These are phyloP conservation scores for Oryza australiensis DNA, from an alignment of 176 grass and related monocot genomes.

Conservation along the genomic window DNA sequence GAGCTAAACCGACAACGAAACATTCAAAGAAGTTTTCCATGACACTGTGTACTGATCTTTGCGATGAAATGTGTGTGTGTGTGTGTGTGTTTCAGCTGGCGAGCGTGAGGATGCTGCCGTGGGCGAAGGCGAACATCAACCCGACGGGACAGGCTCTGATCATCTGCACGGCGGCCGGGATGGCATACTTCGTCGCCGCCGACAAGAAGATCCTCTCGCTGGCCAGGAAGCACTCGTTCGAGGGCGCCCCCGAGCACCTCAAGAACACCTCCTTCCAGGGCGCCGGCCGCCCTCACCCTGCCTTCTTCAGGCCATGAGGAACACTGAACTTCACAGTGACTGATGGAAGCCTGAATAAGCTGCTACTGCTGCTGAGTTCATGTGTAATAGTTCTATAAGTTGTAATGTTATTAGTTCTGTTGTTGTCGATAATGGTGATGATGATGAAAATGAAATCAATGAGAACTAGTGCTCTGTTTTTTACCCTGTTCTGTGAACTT, in stretches of 20 bases:
- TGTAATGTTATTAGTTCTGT: too few relatives aligned
- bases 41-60: background rate
- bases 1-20: background rate
- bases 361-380: too few relatives aligned
- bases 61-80: background rate
- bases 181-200: constrained; percentile 68
- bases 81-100: constrained; percentile 67
- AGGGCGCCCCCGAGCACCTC: constrained; percentile 31
- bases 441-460: too few relatives aligned
- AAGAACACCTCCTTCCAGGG: constrained; percentile 51
- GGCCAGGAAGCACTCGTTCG: constrained; percentile 64
- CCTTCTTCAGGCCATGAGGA: constrained; percentile 41
- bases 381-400: too few relatives aligned
- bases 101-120: constrained; percentile 72
- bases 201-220: constrained; percentile 65
- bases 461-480: too few relatives aligned
- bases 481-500: too few relatives aligned
- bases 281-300: background rate
- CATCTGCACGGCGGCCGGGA: constrained; percentile 67
- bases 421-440: too few relatives aligned
- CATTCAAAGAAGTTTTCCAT: background rate
- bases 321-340: too few relatives aligned
- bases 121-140: constrained; percentile 67
- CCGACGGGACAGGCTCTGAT: constrained; percentile 72
- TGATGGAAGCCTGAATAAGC: too few relatives aligned